These are phyloP conservation scores for Hydnum rufescens DNA, from an alignment of 768 basidiomycete species.

Conservation along the genomic window DNA sequence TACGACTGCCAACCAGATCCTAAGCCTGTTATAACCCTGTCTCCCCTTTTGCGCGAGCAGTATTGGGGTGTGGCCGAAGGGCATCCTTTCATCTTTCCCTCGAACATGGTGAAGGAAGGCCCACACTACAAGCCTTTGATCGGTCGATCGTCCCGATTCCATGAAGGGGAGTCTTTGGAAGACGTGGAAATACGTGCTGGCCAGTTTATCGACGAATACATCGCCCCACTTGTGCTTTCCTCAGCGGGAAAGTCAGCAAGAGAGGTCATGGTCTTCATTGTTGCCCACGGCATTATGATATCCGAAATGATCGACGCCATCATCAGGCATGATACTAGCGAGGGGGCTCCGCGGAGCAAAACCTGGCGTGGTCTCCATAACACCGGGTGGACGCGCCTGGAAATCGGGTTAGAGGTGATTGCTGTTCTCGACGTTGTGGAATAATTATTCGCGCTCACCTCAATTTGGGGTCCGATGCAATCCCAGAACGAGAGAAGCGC, in stretches of 20 bases:
- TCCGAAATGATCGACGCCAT: slow-evolving; percentile 20
- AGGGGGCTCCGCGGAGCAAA: slow-evolving; percentile 6
- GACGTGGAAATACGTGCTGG: slow-evolving; percentile 21
- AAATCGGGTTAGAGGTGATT: slow-evolving; percentile 14
- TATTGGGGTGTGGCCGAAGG: slow-evolving; percentile 22
- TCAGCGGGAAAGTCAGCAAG: slow-evolving; percentile 9
- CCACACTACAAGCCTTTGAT: not conserved
- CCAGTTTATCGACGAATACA: slow-evolving; percentile 18
- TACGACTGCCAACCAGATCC: slow-evolving; percentile 16
- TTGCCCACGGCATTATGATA: slow-evolving; percentile 25
- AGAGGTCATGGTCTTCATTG: slow-evolving; percentile 17
- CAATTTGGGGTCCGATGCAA: not conserved
- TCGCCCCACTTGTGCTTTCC: slow-evolving; percentile 17
- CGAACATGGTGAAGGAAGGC: too few relatives aligned
- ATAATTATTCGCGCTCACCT: not conserved
- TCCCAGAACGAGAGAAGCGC: not conserved
- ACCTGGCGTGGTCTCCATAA: slow-evolving; percentile 13
- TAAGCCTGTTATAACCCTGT: slow-evolving; percentile 16
- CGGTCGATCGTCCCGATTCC: slow-evolving; percentile 12
- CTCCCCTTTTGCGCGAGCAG: slow-evolving; percentile 21
- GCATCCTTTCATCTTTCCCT: slow-evolving; percentile 5
- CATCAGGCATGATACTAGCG: slow-evolving; percentile 4
- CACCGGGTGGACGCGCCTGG: slow-evolving; percentile 12
- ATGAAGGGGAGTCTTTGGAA: slow-evolving; percentile 20
- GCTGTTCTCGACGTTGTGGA: not conserved